Evolutionary conservation across 225 moss, liverwort and hornwort species (phyloP), one percentile per base, ranked within the genome.

Genomic region (Straminergon stramineum): DNA sequence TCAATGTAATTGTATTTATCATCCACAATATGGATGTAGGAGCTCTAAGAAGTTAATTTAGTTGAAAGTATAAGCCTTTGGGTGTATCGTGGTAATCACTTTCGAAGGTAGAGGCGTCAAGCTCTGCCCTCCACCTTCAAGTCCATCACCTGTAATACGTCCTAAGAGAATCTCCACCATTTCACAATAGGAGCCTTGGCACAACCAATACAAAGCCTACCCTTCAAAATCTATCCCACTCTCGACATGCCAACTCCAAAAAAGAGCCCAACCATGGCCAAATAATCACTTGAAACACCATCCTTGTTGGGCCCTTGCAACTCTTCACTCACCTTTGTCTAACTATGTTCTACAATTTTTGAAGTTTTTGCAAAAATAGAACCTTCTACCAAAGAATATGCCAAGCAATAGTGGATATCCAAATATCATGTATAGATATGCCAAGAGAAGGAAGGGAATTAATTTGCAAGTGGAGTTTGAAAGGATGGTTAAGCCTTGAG

Each of bases 131-230:
- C 23, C 0, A 55, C 1, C 37, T 78, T 78, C 6, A 24, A 55
- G 10, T 78, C 10, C 15, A 56, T 35, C 23, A 35, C 6, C 1
- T 0, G 0, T 1, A 0, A 35, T 35, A 55, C 1, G 0, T 9
- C 6, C 34, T 15, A 55, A 55, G 8, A 55, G 15, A 10, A 26
- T 79, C 6, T 37, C 16, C 2, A 37, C 0, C 0, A 0, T 4
- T 77, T 78, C 5, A 53, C 0, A 11, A 0, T 2, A 78, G 0
- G 4, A 23, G 1, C 52, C 13, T 0, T 3, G 0, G 4, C 1
- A 6, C 0, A 0, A 0, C 14, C 1, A 23, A 78, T 78, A 5
- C 0, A 37, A 0, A 56, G 2, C 2, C 2, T 0, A 0, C 3
- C 6, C 15, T 78, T 37, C 3, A 24, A 56, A 37, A 56, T 34